Conservation (phyloP, 805 yeast species). For the Candida multigemmis region DNA sequence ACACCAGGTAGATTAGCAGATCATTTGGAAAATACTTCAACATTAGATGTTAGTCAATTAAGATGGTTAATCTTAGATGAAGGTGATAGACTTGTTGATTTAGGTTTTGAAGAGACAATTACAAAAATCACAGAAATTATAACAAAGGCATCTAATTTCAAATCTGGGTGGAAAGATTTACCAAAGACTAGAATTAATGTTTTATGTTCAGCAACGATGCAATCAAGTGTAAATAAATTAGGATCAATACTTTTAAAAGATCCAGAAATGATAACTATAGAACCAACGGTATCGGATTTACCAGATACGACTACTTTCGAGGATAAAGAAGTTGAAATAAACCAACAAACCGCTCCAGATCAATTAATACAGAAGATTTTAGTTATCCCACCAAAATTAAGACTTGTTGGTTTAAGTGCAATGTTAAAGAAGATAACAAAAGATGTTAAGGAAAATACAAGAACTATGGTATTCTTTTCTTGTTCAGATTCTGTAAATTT, state of each 20-base stretch:
- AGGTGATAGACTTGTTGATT: constrained; percentile 91
- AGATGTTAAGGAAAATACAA: constrained; percentile 13
- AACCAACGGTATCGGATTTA: constrained; percentile 10
- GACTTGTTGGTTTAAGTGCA: constrained; percentile 76
- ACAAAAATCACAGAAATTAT: constrained; percentile 61
- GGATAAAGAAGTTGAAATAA: constrained; percentile 7
- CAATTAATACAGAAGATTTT: constrained; percentile 74
- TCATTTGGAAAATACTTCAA: constrained; percentile 83
- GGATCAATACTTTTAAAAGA: constrained; percentile 70
- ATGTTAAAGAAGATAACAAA: constrained; percentile 38
- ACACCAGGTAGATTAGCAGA: constrained; percentile 96
- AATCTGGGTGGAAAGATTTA: constrained; percentile 39
- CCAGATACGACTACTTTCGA: constrained; percentile 22
- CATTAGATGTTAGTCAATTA: constrained; percentile 62
- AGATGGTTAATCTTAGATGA: constrained; percentile 92
- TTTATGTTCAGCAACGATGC: constrained; percentile 91
- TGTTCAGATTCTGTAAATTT: constrained; percentile 97
- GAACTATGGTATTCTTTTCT: constrained; percentile 79
- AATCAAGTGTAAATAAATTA: constrained; percentile 66
- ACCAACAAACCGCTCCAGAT: constrained; percentile 62
- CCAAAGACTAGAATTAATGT: constrained; percentile 70
- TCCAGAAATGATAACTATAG: constrained; percentile 59
- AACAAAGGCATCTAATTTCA: constrained; percentile 34
- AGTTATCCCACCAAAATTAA: constrained; percentile 87
- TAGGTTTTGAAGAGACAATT: constrained; percentile 94